Evolutionary conservation across 2,329 filamentous ascomycete genomes (phyloP).

Genomic region (Colletotrichum spaethianum): DNA sequence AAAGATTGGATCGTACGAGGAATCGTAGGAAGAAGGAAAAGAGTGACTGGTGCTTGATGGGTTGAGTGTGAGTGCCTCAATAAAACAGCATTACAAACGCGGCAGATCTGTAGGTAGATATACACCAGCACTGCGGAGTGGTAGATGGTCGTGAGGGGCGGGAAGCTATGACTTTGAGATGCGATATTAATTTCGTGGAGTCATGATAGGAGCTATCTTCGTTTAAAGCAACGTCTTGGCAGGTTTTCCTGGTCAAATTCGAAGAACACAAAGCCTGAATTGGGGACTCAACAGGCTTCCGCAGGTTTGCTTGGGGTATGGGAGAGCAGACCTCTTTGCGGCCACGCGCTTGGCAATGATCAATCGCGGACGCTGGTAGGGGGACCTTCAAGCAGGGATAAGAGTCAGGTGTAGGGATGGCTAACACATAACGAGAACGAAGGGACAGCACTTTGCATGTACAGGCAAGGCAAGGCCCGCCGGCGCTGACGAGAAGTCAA

Average conservation of each 20-base stretch:
- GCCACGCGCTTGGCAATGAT: conserved; percentile 27
- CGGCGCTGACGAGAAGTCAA: conserved; percentile 1
- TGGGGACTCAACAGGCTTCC: conserved; percentile 2
- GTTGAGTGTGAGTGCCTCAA: conserved; percentile 8
- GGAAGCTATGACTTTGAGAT: conserved; percentile 17
- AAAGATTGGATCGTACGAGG: neutral
- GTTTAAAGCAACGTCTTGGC: conserved; percentile 31
- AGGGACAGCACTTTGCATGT: neutral
- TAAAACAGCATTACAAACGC: conserved; percentile 12
- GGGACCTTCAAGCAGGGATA: conserved; percentile 3
- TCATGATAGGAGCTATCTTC: conserved; percentile 22
- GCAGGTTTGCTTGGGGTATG: neutral
- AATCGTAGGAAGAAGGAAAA: conserved; percentile 10
- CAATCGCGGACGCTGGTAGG: conserved; percentile 22
- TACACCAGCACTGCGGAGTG: conserved; percentile 23
- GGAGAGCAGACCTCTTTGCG: conserved; percentile 11
- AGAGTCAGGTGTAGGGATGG: conserved; percentile 14
- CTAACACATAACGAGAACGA: conserved; percentile 29
- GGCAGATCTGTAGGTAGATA: conserved; percentile 31
- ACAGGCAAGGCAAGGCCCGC: neutral
- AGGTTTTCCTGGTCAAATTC: conserved; percentile 14
- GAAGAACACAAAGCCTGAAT: conserved; percentile 11
- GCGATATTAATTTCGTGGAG: conserved; percentile 34
- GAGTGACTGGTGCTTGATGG: conserved; percentile 19
- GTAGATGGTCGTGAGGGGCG: conserved; percentile 15